Evolutionary conservation across 2,329 filamentous ascomycete genomes (phyloP), one percentile per base, ranked within the genome.

Genomic region (Ilyonectria sp.): DNA sequence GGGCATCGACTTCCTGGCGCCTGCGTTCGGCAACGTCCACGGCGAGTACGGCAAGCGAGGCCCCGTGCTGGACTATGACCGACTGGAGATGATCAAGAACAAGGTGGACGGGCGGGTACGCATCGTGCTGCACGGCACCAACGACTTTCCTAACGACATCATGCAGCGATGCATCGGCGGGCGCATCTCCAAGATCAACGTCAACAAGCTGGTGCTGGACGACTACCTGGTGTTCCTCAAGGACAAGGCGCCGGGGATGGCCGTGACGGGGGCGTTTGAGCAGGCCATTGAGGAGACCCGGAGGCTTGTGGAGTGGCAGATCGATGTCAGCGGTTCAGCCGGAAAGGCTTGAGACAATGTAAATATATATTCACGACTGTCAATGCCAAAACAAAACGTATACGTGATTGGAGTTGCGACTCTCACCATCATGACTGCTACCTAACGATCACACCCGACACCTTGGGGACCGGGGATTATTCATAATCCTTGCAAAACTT

Each of bases 21-120:
- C 92, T 0, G 91, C 91, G 1, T 93, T 94, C 80, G 92, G 92
- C 4, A 94, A 94, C 74, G 90, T 94, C 53, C 92, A 94, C 80
- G 92, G 92, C 11, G 88, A 90, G 72, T 94, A 94, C 79, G 91
- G 91, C 0, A 86, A 88, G 1, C 81, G 87, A 21, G 91, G 91
- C 0, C 88, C 90, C 29, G 84, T 86, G 78, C 78, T 92, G 19
- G 90, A 92, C 75, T 92, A 64, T 49, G 70, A 69, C 6, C 62
- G 82, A 37, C 80, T 89, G 17, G 76, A 82, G 35, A 77, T 74
- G 52, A 84, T 78, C 37, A 55, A 60, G 29, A 53, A 65, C 5
- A 66, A 69, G 54, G 64, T 65, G 79, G 77, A 79, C 13, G 80
- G 80, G 4, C 80, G 83, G n/a, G 86, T 87, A 1, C 74, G 81